Conservation (phyloP, 495 filamentous ascomycete genomes). For the Penicillium pancosmium region DNA sequence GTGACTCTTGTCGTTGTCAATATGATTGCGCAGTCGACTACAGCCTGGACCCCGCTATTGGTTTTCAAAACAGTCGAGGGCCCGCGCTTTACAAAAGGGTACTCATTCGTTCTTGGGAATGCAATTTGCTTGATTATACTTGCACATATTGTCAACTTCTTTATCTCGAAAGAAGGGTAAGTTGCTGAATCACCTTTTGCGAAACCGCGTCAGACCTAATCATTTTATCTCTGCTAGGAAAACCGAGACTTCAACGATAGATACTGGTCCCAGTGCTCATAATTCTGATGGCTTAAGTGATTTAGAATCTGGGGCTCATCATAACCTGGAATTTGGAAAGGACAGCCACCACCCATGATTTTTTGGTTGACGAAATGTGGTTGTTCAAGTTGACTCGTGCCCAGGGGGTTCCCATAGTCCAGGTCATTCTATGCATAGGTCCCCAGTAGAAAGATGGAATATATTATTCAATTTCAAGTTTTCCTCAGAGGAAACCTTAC, state of each 20-base stretch:
- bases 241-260: not conserved
- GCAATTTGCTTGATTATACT: conserved; percentile 45
- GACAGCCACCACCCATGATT: not conserved
- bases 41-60: conserved; percentile 37
- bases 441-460: too few relatives aligned
- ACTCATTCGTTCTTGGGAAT: conserved; percentile 49
- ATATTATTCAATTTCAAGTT: too few relatives aligned
- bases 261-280: not conserved
- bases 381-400: too few relatives aligned
- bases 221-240: conserved; percentile 12
- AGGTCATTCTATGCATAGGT: too few relatives aligned
- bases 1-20: conserved; percentile 57
- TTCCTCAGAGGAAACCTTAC: too few relatives aligned
- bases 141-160: conserved; percentile 37
- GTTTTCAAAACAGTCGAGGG: conserved; percentile 50
- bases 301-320: conserved; percentile 10
- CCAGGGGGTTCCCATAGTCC: too few relatives aligned
- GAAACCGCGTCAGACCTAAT: not conserved
- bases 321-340: not conserved
- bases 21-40: conserved; percentile 52
- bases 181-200: not conserved
- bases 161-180: conserved; percentile 30
- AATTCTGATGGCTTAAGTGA: conserved; percentile 8
- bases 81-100: conserved; percentile 51
- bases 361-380: too few relatives aligned